Evolutionary conservation across 1,284 basidiomycete species (phyloP).

Genomic region (Cutaneotrichosporon cavernicola): DNA sequence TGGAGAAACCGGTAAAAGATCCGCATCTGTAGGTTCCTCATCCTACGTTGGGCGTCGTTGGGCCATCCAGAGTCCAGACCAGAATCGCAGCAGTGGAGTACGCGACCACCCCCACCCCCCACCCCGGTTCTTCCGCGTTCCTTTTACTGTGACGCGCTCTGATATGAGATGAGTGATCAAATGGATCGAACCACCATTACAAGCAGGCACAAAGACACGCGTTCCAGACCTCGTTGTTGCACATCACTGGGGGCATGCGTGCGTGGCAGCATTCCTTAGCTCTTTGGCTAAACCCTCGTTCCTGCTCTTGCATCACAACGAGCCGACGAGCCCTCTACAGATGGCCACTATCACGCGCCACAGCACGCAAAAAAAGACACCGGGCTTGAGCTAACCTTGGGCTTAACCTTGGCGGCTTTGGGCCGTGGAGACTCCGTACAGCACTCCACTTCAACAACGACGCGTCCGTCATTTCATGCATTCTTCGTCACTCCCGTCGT

Average conservation of each 20-base stretch:
- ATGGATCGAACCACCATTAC: no score
- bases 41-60: no score
- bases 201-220: background rate
- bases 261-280: background rate
- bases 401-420: no score
- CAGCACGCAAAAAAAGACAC: background rate
- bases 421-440: background rate
- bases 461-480: slow-evolving; percentile 6
- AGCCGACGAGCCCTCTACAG: background rate
- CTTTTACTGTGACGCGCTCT: no score
- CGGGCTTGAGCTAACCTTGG: background rate
- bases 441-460: background rate
- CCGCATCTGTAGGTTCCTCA: no score
- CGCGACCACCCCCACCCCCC: no score
- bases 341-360: background rate
- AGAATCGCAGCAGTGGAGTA: no score
- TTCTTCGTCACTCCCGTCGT: slow-evolving; percentile 7
- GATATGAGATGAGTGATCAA: no score
- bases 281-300: background rate
- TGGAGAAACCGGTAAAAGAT: no score
- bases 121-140: no score
- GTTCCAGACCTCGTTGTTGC: background rate
- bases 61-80: no score
- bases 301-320: background rate
- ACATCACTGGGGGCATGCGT: no score